Conservation (phyloP, 768 basidiomycete species). For the Mycena capillaripes region DNA sequence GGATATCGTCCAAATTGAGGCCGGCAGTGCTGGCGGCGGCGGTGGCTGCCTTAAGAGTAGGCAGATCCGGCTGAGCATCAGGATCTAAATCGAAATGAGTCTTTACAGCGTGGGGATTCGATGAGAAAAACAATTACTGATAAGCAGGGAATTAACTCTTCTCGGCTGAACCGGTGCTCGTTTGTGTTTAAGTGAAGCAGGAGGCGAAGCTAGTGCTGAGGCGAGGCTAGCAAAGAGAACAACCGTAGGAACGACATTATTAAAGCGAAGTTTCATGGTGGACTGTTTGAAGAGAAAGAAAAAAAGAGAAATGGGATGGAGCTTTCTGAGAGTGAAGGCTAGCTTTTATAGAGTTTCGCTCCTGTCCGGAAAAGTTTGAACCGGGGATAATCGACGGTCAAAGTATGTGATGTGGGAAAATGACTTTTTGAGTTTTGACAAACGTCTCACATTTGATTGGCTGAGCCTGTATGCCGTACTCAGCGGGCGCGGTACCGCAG, state of each 20-base stretch:
- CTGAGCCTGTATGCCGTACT: no score
- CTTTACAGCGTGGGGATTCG: background rate
- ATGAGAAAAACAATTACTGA: conserved; percentile 8
- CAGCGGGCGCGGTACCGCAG: no score
- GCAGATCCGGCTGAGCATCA: conserved; percentile 19
- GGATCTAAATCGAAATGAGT: conserved; percentile 1
- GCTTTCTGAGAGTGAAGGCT: background rate
- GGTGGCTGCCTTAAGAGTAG: conserved; percentile 5
- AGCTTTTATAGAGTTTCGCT: background rate
- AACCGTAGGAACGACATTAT: conserved; percentile 1
- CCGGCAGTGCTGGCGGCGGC: conserved; percentile 14
- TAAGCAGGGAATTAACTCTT: conserved; percentile 10
- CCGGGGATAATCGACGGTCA: background rate
- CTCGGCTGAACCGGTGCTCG: conserved; percentile 5
- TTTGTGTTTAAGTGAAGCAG: conserved; percentile 6
- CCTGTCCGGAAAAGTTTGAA: background rate
- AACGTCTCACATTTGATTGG: no score
- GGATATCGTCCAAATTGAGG: conserved; percentile 57
- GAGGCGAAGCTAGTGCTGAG: conserved; percentile 7
- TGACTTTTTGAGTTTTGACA: no score
- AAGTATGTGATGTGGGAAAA: background rate
- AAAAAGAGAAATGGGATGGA: background rate
- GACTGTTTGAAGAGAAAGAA: background rate
- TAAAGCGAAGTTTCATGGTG: conserved; percentile 5
- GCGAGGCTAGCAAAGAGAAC: conserved; percentile 15